Evolutionary conservation across 305 asterid genomes (phyloP), one percentile per base, ranked within the genome.

Genomic region (Ajuga reptans): DNA sequence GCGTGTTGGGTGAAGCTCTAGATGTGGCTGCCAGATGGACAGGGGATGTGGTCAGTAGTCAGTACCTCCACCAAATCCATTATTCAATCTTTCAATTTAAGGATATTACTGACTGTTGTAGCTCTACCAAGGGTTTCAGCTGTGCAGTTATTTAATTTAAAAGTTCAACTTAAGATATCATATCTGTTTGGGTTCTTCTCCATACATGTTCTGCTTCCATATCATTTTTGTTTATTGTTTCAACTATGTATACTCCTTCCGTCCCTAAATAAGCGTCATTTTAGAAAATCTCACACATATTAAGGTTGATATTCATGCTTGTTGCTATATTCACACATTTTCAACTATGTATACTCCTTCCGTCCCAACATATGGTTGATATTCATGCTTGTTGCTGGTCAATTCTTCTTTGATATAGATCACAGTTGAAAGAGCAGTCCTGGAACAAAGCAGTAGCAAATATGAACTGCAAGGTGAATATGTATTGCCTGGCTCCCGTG

Each of bases 1-100:
- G 99, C 78, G 90, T 89, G 62, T 76, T 94, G 83, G 99, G 99
- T 55, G 99, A 94, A 81, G 97, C 97, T 83, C 79, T 94, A 53
- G 99, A 94, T 82, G 96, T 94, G 77, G 96, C 97, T 79, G 99
- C 92, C 75, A 84, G 93, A 84, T 94, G 99, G 99, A 94, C 96
- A 66, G 99, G 99, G 69, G 99, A 94, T 80, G 99, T 94, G 80
- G 99, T 94, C 57, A 81, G 97, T 87, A 71, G 97, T 91, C 63
- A 79, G 96, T 86, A 71, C 78, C 70, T 55, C 70, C 54, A 21
- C 66, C 45, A 42, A 69, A 66, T 33, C 34, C 68, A 57, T 67
- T 68, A 66, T 42, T 60, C 70, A 57, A 47, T 68, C 16, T 53
- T 63, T 50, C n/a, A 62, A 54, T 12, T 46, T 24, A 41, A 31